Percentiles rank a stretch among this genome's conserved stretches.
These are phyloP conservation scores for Yamadazyma diospyri DNA, from an alignment of 1,139 yeast species.

Conservation along the genomic window DNA sequence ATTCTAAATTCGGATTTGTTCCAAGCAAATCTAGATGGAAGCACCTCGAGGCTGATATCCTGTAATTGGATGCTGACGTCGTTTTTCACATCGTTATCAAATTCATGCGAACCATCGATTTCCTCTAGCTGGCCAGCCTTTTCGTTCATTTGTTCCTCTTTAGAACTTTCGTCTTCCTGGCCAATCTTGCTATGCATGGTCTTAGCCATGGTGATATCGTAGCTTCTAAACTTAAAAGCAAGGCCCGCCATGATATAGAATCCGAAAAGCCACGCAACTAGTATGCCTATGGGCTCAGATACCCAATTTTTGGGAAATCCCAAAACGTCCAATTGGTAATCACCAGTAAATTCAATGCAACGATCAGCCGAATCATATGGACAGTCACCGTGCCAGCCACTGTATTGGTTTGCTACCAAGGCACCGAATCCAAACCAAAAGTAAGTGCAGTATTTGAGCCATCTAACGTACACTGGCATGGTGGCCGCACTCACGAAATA, in stretches of 20 bases:
- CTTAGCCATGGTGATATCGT: slow-evolving; percentile 53
- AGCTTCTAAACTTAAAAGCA: slow-evolving; percentile 43
- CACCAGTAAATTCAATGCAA: slow-evolving; percentile 49
- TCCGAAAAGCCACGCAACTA: slow-evolving; percentile 58
- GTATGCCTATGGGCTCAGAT: slow-evolving; percentile 60
- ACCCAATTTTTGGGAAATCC: slow-evolving; percentile 69
- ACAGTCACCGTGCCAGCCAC: slow-evolving; percentile 59
- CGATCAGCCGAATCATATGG: slow-evolving; percentile 26
- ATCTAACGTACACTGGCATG: slow-evolving; percentile 82
- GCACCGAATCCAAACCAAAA: slow-evolving; percentile 81
- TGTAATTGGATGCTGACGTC: slow-evolving; percentile 21
- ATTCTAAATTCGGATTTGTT: slow-evolving; percentile 13
- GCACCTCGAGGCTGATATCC: slow-evolving; percentile 11
- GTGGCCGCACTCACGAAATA: slow-evolving; percentile 70
- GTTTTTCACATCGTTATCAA: slow-evolving; percentile 17
- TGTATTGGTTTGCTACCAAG: slow-evolving; percentile 59
- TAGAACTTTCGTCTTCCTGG: slow-evolving; percentile 20
- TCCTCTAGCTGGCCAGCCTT: slow-evolving; percentile 10
- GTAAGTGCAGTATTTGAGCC: slow-evolving; percentile 75
- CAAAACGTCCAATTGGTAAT: slow-evolving; percentile 48
- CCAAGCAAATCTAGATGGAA: slow-evolving; percentile 7
- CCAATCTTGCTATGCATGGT: slow-evolving; percentile 34
- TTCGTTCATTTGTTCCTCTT: slow-evolving; percentile 2
- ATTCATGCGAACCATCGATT: slow-evolving; percentile 8
- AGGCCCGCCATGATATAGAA: slow-evolving; percentile 48